A percentile compares a stretch with the other conserved stretches of the same genome.
phyloP scores from a whole-genome alignment of 495 filamentous ascomycete genomes.

The Xylaria sp. region DNA sequence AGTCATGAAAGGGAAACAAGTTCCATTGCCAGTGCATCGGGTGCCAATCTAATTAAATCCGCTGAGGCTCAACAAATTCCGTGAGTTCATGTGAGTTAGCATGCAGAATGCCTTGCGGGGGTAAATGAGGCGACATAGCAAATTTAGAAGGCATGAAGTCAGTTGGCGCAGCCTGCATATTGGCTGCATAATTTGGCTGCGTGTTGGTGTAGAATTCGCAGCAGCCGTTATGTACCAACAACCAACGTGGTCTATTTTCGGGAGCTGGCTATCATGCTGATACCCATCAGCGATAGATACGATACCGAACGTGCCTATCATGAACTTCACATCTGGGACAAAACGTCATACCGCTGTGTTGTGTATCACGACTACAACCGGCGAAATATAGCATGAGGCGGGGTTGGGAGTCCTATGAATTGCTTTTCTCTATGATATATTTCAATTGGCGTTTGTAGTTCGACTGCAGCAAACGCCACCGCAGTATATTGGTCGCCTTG shows the following conservation, averaged over 20 bases:
- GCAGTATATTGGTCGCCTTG: neutral
- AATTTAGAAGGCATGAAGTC: neutral
- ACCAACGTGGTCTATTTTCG: neutral
- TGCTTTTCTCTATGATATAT: neutral
- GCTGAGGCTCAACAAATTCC: neutral
- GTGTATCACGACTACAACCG: neutral
- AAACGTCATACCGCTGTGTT: neutral
- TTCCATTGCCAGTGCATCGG: neutral
- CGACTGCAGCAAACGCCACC: neutral
- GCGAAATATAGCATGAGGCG: neutral
- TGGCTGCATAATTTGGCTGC: neutral
- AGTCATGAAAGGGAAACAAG: neutral
- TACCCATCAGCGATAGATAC: neutral
- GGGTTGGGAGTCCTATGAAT: neutral
- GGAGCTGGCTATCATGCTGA: neutral
- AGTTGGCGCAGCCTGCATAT: neutral
- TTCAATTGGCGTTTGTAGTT: neutral
- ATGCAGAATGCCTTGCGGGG: neutral
- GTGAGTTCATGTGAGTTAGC: neutral
- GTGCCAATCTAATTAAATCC: neutral
- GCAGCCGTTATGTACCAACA: neutral
- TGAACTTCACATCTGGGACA: neutral
- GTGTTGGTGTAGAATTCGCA: neutral
- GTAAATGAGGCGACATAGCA: neutral
- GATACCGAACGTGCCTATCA: neutral